Evolutionary conservation across 2,329 filamentous ascomycete species (phyloP).

Genomic region (Arthrobotrys pseudoclavata): DNA sequence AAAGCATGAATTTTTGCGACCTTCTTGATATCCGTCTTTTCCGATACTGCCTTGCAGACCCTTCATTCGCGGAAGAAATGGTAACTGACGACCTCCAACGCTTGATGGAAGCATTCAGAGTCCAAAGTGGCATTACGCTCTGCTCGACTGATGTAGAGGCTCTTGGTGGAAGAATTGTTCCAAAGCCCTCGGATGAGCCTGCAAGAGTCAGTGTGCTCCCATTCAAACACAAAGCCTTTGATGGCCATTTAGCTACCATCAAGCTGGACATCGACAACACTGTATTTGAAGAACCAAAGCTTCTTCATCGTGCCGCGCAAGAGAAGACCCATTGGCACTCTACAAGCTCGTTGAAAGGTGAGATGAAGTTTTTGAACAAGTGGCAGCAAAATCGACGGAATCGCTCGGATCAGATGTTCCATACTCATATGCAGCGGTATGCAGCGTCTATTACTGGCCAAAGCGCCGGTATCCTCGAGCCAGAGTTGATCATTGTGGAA

Average conservation of each 20-base stretch:
- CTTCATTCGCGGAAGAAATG: neutral
- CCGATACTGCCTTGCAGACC: conserved; percentile 42
- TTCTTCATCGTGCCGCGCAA: conserved; percentile 22
- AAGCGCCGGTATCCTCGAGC: conserved; percentile 74
- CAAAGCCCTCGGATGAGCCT: neutral
- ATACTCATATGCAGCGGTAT: conserved; percentile 77
- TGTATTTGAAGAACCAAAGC: neutral
- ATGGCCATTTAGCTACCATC: conserved; percentile 16
- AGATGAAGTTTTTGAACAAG: conserved; percentile 65
- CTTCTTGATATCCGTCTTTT: conserved; percentile 47
- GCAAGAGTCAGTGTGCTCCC: conserved; percentile 20
- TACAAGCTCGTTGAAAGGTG: conserved; percentile 64
- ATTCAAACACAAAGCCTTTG: conserved; percentile 35
- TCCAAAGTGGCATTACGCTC: conserved; percentile 28
- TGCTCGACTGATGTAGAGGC: neutral
- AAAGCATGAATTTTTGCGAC: conserved; percentile 27
- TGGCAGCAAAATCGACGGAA: conserved; percentile 46
- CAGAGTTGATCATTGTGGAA: conserved; percentile 74
- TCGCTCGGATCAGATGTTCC: conserved; percentile 74
- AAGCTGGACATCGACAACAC: conserved; percentile 39
- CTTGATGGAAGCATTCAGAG: conserved; percentile 18
- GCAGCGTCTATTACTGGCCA: conserved; percentile 78
- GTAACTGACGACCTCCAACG: conserved; percentile 2
- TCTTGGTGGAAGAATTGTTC: neutral
- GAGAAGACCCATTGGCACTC: conserved; percentile 52